Evolutionary conservation across 1,284 basidiomycete species (phyloP).

Genomic region (Cutaneotrichosporon mucoides): DNA sequence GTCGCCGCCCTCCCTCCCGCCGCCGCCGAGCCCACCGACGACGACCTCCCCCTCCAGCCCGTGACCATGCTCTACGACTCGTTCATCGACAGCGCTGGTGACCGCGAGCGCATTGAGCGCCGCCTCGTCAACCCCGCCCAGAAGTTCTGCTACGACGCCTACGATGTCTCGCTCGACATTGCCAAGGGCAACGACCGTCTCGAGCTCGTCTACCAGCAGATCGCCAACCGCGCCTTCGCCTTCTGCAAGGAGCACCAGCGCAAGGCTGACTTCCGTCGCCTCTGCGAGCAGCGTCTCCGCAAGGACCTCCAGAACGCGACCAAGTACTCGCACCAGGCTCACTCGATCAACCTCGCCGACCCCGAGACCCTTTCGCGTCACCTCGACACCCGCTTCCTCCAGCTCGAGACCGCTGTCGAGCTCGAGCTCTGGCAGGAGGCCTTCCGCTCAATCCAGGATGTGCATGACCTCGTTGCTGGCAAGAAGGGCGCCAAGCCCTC

Average conservation of each 20-base stretch:
- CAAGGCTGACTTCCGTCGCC: constrained; percentile 94
- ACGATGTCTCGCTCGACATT: constrained; percentile 92
- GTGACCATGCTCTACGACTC: constrained; percentile 43
- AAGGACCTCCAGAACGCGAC: constrained; percentile 92
- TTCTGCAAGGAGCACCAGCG: constrained; percentile 93
- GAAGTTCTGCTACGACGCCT: constrained; percentile 98
- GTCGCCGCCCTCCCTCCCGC: constrained; percentile 81
- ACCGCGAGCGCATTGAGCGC: constrained; percentile 90
- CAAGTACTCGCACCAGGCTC: constrained; percentile 91
- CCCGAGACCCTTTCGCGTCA: constrained; percentile 94
- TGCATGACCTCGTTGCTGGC: constrained; percentile 79
- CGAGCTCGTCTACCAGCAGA: constrained; percentile 92
- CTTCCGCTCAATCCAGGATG: constrained; percentile 97
- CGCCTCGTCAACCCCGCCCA: constrained; percentile 96
- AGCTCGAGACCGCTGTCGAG: constrained; percentile 96
- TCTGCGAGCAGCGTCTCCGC: constrained; percentile 87
- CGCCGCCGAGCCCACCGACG: constrained; percentile 32
- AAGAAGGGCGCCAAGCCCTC: constrained; percentile 86
- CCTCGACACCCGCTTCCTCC: constrained; percentile 95
- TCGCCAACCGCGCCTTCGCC: constrained; percentile 94
- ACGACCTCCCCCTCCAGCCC: constrained; percentile 46
- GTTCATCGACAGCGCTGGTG: constrained; percentile 58
- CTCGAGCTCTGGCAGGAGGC: constrained; percentile 99
- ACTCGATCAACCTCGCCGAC: constrained; percentile 97
- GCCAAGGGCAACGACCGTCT: constrained; percentile 94